A percentile compares a stretch with the other conserved stretches of the same genome.
phyloP scores from a whole-genome alignment of 306 rosid species.

The Castanea mollissima region DNA sequence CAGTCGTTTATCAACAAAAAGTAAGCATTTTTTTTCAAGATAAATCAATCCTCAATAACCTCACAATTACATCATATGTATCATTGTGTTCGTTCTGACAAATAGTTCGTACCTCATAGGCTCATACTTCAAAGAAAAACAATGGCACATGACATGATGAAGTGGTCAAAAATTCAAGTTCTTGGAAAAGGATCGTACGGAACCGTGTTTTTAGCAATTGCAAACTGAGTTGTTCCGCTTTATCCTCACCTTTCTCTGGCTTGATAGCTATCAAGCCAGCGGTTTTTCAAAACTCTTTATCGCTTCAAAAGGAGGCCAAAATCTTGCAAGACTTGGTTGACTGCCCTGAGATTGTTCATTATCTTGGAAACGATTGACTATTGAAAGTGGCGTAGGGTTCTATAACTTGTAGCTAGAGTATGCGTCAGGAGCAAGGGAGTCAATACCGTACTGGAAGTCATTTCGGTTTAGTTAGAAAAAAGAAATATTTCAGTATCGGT shows the following conservation, averaged over 20 bases:
- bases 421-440: not conserved
- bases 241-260: not conserved
- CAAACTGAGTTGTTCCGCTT: not conserved
- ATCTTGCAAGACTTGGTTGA: not conserved
- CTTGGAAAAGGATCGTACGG: not conserved
- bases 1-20: too few species aligned
- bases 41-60: too few species aligned
- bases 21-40: too few species aligned
- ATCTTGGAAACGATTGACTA: not conserved
- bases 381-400: not conserved
- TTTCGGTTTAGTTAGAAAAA: too few species aligned
- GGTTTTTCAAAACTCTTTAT: not conserved
- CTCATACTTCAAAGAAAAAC: too few species aligned
- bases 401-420: too few species aligned
- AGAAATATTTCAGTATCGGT: too few species aligned
- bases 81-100: too few species aligned
- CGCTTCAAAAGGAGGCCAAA: not conserved
- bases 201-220: not conserved
- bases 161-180: not conserved
- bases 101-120: too few species aligned
- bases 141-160: too few species aligned
- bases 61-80: too few species aligned
- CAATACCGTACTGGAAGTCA: too few species aligned
- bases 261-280: not conserved
- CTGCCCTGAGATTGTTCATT: not conserved